Percentiles rank a stretch among this genome's conserved stretches.
phyloP scores from a whole-genome alignment of 2,329 filamentous ascomycete genomes.

The Epichloe hybrida region DNA sequence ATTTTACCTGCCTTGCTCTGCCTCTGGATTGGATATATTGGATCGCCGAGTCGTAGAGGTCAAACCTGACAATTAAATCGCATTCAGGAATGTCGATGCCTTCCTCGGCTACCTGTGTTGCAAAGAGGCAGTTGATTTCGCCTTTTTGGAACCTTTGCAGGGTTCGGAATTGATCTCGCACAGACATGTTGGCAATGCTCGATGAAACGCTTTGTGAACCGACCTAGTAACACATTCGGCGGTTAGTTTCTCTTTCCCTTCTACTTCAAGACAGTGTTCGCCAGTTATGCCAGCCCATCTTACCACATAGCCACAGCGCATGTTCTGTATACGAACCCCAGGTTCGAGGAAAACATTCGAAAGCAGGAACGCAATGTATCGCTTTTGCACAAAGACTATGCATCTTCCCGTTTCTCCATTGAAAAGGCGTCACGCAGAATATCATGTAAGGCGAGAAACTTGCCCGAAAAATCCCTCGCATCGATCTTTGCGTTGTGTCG shows the following conservation, averaged over 20 bases:
- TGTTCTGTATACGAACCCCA: conserved; percentile 39
- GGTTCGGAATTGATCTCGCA: conserved; percentile 60
- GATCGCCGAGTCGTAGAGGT: conserved; percentile 80
- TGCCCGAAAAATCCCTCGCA: conserved; percentile 47
- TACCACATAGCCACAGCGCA: conserved; percentile 52
- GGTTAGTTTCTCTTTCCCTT: background rate
- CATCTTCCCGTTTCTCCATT: conserved; percentile 40
- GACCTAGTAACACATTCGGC: conserved; percentile 11
- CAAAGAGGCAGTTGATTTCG: conserved; percentile 48
- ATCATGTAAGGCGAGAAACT: conserved; percentile 49
- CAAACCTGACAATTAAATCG: conserved; percentile 60
- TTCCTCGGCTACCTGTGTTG: conserved; percentile 54
- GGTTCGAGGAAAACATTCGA: conserved; percentile 49
- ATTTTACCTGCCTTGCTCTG: conserved; percentile 63
- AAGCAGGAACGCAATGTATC: conserved; percentile 64
- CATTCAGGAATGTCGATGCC: conserved; percentile 56
- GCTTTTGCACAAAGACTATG: conserved; percentile 76
- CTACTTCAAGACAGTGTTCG: background rate
- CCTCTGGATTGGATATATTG: conserved; percentile 91
- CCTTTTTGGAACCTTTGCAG: conserved; percentile 52
- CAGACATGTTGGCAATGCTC: conserved; percentile 50
- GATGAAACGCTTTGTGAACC: conserved; percentile 18
- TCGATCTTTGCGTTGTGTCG: conserved; percentile 6
- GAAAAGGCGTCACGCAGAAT: conserved; percentile 51
- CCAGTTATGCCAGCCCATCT: conserved; percentile 7